A percentile compares a stretch with the other conserved stretches of the same genome.
phyloP scores from a whole-genome alignment of 2,329 filamentous ascomycete species.

The Colletotrichum truncatum region DNA sequence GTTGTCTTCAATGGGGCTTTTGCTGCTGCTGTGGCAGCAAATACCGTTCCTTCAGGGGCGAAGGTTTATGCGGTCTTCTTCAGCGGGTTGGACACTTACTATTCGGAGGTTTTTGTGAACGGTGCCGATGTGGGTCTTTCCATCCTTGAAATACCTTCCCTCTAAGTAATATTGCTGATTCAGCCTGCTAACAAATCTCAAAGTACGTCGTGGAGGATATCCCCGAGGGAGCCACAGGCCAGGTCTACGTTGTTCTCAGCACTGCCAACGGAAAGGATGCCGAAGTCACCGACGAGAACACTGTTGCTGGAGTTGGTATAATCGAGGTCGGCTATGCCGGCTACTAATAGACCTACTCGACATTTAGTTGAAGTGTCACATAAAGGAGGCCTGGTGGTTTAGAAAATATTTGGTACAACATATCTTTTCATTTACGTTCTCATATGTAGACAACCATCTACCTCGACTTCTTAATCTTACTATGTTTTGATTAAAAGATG shows the following conservation, averaged over 20 bases:
- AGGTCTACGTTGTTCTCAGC: slow-evolving; percentile 50
- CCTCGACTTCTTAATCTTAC: background rate
- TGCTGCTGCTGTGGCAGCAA: slow-evolving; percentile 28
- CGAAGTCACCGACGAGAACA: slow-evolving; percentile 45
- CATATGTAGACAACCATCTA: background rate
- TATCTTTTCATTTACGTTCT: background rate
- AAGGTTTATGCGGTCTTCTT: slow-evolving; percentile 45
- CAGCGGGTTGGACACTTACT: slow-evolving; percentile 36
- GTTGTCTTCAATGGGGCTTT: slow-evolving; percentile 37
- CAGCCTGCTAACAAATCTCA: slow-evolving; percentile 27
- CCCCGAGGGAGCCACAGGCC: slow-evolving; percentile 43
- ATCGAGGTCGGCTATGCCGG: slow-evolving; percentile 36
- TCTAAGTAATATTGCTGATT: slow-evolving; percentile 21
- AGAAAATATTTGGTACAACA: background rate
- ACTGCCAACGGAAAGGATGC: slow-evolving; percentile 42
- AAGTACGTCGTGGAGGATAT: slow-evolving; percentile 35
- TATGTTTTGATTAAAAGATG: background rate
- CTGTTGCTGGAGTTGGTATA: slow-evolving; percentile 47
- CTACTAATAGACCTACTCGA: background rate
- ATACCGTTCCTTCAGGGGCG: slow-evolving; percentile 1
- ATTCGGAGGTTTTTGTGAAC: slow-evolving; percentile 11
- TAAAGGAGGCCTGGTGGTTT: background rate
- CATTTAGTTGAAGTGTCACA: background rate
- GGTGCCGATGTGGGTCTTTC: slow-evolving; percentile 33
- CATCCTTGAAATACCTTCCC: too few relatives aligned